These are phyloP conservation scores for Diplocarpon mali DNA, from an alignment of 2,329 filamentous ascomycete species.

Conservation along the genomic window DNA sequence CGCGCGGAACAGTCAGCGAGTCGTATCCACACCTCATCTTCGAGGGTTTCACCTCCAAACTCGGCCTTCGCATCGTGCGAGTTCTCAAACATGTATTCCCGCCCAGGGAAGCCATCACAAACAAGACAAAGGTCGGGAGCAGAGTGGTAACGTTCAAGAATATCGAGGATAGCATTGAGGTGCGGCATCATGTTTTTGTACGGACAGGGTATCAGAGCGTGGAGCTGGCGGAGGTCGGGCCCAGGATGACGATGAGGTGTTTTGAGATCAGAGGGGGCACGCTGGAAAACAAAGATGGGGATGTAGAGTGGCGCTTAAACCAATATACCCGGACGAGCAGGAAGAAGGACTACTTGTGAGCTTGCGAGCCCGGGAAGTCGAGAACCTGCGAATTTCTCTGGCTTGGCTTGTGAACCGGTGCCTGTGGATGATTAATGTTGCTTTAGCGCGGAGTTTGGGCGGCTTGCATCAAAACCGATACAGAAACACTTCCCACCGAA, in stretches of 20 bases:
- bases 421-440: conserved; percentile 12
- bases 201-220: conserved; percentile 84
- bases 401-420: background rate
- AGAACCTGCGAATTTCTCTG: too few relatives aligned
- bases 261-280: conserved; percentile 92
- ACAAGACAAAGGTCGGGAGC: conserved; percentile 67
- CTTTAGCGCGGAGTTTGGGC: conserved; percentile 27
- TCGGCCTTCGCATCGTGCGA: conserved; percentile 76
- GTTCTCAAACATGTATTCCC: conserved; percentile 92
- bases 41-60: conserved; percentile 74
- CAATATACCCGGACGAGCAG: conserved; percentile 88
- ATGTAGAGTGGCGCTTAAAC: conserved; percentile 92
- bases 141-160: conserved; percentile 91
- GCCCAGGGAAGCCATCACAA: conserved; percentile 65
- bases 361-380: background rate
- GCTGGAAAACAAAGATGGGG: conserved; percentile 86
- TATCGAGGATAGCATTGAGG: conserved; percentile 85
- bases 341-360: conserved; percentile 90
- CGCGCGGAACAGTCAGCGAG: conserved; percentile 81
- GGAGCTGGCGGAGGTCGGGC: conserved; percentile 80
- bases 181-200: conserved; percentile 89
- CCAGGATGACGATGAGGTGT: conserved; percentile 91
- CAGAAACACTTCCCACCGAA: conserved; percentile 5
- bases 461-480: conserved; percentile 1
- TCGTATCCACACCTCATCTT: conserved; percentile 92